These are phyloP conservation scores for Coleophoma eucalyptorum DNA, from an alignment of 2,329 filamentous ascomycete genomes.

Conservation along the genomic window DNA sequence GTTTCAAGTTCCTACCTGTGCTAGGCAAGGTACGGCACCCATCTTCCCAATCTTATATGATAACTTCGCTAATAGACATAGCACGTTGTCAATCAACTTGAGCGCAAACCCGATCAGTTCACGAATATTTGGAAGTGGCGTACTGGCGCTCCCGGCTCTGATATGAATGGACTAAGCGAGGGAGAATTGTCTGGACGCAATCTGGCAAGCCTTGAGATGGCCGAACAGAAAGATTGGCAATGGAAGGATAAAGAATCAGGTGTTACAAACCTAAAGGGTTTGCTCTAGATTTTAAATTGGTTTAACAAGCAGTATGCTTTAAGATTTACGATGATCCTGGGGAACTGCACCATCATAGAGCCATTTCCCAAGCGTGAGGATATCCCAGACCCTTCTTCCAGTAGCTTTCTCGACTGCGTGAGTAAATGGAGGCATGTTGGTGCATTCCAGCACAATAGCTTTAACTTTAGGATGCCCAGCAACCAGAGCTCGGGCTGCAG, in stretches of 20 bases:
- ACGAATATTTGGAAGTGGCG: background rate
- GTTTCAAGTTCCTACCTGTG: conserved; percentile 51
- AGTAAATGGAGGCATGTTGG: background rate
- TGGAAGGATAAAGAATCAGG: background rate
- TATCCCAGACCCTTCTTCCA: background rate
- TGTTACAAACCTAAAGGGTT: background rate
- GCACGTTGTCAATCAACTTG: background rate
- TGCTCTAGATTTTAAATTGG: background rate
- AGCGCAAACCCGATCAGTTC: background rate
- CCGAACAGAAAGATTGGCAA: background rate
- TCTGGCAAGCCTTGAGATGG: background rate
- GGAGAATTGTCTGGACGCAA: background rate
- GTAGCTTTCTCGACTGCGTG: background rate
- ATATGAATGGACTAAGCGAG: background rate
- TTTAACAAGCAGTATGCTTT: background rate
- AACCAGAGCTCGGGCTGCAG: background rate
- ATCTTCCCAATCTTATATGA: background rate
- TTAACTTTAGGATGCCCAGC: background rate
- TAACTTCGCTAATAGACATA: background rate
- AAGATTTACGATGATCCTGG: background rate
- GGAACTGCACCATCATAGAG: background rate
- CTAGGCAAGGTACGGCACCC: conserved; percentile 36
- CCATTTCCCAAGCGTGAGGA: background rate
- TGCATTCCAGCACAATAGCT: background rate
- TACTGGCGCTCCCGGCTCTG: background rate